Conservation (phyloP, 371 early-diverging fungal genomes). For the Blakeslea trispora region DNA sequence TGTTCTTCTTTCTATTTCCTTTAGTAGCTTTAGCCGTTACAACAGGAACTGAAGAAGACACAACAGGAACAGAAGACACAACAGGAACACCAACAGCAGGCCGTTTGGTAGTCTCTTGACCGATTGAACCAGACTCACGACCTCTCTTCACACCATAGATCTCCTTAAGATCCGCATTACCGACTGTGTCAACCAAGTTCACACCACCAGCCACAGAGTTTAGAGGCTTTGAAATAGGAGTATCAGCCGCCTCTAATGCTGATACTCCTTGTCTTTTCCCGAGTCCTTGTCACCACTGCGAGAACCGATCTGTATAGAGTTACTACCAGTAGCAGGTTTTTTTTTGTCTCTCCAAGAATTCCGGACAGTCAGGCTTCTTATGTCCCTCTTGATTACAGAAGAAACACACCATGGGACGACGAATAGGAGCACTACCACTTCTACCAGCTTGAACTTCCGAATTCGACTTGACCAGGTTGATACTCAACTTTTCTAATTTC, state of each 20-base stretch:
- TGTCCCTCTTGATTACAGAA: conserved; percentile 5
- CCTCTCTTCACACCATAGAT: conserved; percentile 3
- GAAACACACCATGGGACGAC: not conserved
- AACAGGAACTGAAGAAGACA: too few relatives aligned
- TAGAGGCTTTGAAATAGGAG: conserved; percentile 9
- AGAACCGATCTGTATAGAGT: not conserved
- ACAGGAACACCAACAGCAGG: not conserved
- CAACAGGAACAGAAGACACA: not conserved
- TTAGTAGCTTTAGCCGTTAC: too few relatives aligned
- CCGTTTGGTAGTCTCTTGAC: too few relatives aligned
- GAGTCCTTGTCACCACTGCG: not conserved
- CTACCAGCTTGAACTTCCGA: not conserved
- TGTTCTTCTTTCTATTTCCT: not conserved
- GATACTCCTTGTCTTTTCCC: conserved; percentile 18
- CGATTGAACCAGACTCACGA: not conserved
- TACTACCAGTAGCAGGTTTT: not conserved
- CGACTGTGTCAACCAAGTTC: conserved; percentile 1
- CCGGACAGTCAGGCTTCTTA: not conserved
- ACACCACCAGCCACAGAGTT: not conserved
- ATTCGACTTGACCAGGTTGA: conserved; percentile 6
- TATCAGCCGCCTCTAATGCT: not conserved
- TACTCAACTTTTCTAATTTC: conserved; percentile 10
- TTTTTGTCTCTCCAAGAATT: not conserved
- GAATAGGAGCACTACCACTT: not conserved
- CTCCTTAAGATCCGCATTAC: not conserved